Evolutionary conservation across 345 rosid species (phyloP).

Genomic region (Boechera divaricarpa): DNA sequence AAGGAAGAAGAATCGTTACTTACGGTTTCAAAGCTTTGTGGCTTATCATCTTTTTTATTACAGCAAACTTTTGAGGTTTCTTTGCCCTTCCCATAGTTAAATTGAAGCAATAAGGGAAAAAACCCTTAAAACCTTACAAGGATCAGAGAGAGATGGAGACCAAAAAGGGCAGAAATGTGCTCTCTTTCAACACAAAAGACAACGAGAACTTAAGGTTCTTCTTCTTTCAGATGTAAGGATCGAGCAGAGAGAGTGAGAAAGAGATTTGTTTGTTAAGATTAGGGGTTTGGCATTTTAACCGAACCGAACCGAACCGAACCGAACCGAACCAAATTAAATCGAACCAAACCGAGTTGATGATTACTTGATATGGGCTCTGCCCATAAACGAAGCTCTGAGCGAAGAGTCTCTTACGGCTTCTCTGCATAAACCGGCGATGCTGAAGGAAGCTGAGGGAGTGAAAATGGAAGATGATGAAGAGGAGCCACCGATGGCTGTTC

Average conservation of each 20-base stretch:
- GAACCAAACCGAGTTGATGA: background rate
- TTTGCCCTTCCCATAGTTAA: slow-evolving; percentile 79
- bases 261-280: background rate
- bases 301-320: background rate
- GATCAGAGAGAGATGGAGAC: background rate
- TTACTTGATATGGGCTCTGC: slow-evolving; percentile 25
- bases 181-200: background rate
- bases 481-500: slow-evolving; percentile 77
- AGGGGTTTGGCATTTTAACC: background rate
- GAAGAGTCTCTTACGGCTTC: slow-evolving; percentile 24
- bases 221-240: background rate
- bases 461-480: slow-evolving; percentile 72
- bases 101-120: background rate
- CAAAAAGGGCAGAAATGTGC: background rate
- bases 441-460: background rate
- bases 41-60: slow-evolving; percentile 77
- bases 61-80: slow-evolving; percentile 76
- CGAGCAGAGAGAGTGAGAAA: background rate
- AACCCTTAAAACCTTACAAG: slow-evolving; percentile 7
- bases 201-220: background rate
- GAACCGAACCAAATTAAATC: background rate
- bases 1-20: slow-evolving; percentile 22
- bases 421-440: slow-evolving; percentile 8
- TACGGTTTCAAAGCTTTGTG: slow-evolving; percentile 74
- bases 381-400: slow-evolving; percentile 3